Conservation (phyloP, 257 asterid species). For the Ilex asprella region DNA sequence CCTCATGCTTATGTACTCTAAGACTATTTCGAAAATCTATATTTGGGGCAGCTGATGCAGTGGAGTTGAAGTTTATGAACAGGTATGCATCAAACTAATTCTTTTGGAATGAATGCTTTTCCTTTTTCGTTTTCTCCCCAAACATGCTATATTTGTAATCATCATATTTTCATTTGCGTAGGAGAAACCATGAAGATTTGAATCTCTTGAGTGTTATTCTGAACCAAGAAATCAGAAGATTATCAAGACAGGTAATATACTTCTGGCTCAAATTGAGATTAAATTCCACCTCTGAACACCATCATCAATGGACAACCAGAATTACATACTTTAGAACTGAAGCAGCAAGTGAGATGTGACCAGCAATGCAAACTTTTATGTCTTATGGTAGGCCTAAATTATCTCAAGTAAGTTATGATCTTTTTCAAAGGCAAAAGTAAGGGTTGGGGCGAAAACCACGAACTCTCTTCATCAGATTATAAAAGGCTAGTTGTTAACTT, state of each 20-base stretch:
- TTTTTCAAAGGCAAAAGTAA: no score
- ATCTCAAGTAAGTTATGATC: no score
- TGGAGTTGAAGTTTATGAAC: constrained; percentile 83
- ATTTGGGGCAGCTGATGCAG: constrained; percentile 97
- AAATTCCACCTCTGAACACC: no score
- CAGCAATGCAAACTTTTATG: no score
- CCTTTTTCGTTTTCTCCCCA: background rate
- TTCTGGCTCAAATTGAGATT: constrained; percentile 2
- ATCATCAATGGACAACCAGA: no score
- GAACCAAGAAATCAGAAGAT: constrained; percentile 86
- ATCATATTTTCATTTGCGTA: constrained; percentile 19
- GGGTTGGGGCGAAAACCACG: no score
- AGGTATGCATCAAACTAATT: constrained; percentile 39
- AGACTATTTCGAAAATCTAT: constrained; percentile 87
- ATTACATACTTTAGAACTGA: no score
- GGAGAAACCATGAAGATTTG: constrained; percentile 84
- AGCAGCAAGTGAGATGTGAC: no score
- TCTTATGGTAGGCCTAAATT: no score
- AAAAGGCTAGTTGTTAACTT: no score
- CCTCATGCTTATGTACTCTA: constrained; percentile 5
- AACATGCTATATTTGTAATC: background rate
- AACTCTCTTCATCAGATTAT: no score
- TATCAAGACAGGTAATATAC: constrained; percentile 70
- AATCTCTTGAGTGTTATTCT: constrained; percentile 64
- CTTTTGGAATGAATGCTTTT: constrained; percentile 7